These are phyloP conservation scores for Aspergillus panamensis DNA, from an alignment of 495 filamentous ascomycete species.

Conservation along the genomic window DNA sequence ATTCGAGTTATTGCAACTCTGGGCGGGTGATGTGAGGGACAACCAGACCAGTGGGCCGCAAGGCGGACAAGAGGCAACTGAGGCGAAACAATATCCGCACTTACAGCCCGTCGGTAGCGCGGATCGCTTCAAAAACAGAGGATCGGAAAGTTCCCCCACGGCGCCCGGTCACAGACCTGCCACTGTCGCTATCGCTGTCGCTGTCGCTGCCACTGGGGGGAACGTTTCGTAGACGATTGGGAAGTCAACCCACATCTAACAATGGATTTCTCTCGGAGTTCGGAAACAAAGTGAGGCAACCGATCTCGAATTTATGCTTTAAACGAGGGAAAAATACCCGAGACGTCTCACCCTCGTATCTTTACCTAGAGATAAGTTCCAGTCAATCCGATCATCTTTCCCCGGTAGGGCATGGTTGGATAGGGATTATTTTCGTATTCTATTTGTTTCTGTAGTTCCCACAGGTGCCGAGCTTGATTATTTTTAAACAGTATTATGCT, in stretches of 20 bases:
- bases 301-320: not conserved
- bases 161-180: slow-evolving; percentile 5
- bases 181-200: slow-evolving; percentile 13
- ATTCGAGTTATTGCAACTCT: slow-evolving; percentile 38
- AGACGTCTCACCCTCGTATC: not conserved
- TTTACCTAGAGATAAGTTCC: not conserved
- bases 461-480: not conserved
- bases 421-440: not conserved
- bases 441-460: too few species aligned
- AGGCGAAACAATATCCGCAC: slow-evolving; percentile 8
- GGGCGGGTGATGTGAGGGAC: slow-evolving; percentile 24
- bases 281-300: not conserved
- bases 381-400: not conserved
- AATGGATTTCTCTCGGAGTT: not conserved
- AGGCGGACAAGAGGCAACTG: slow-evolving; percentile 11
- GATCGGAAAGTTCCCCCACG: slow-evolving; percentile 6
- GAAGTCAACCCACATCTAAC: not conserved
- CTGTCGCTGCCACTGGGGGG: not conserved
- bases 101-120: slow-evolving; percentile 3
- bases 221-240: not conserved
- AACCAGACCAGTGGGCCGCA: slow-evolving; percentile 5
- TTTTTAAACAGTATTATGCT: not conserved
- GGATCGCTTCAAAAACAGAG: slow-evolving; percentile 1
- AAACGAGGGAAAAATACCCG: not conserved
- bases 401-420: not conserved